phyloP scores from a whole-genome alignment of 2,329 filamentous ascomycete genomes.

The Fusarium bulbicola region DNA sequence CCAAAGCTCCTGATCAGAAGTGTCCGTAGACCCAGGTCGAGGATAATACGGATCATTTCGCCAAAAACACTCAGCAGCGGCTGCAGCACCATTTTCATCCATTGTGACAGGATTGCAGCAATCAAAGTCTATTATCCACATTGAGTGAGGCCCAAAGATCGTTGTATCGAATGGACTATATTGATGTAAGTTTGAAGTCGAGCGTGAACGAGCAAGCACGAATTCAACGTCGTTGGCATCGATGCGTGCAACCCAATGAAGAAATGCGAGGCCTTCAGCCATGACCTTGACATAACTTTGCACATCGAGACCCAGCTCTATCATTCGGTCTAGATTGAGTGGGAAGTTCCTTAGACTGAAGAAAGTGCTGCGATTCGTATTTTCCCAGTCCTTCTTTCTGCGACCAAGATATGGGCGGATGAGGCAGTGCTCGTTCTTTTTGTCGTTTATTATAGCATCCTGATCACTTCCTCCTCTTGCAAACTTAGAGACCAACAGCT shows the following conservation, averaged over 20 bases:
- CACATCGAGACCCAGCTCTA: constrained; percentile 49
- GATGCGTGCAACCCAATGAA: constrained; percentile 58
- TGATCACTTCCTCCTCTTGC: constrained; percentile 3
- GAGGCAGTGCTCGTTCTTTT: constrained; percentile 56
- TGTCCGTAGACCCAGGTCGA: constrained; percentile 42
- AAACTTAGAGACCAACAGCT: constrained; percentile 33
- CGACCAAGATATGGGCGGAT: constrained; percentile 59
- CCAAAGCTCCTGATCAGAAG: constrained; percentile 36
- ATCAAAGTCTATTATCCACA: constrained; percentile 62
- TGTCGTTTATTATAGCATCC: constrained; percentile 26
- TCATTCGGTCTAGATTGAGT: constrained; percentile 60
- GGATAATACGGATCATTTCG: constrained; percentile 63
- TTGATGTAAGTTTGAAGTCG: background rate
- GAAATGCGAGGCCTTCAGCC: constrained; percentile 58
- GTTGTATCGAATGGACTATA: background rate
- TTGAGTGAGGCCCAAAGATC: constrained; percentile 44
- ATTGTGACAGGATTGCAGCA: constrained; percentile 47
- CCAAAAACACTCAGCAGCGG: constrained; percentile 55
- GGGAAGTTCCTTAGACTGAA: constrained; percentile 60
- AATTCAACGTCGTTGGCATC: constrained; percentile 66
- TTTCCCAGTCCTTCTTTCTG: constrained; percentile 18
- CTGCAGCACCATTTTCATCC: constrained; percentile 51
- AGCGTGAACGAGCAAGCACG: constrained; percentile 53
- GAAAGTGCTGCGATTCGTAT: background rate
- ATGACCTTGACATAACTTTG: constrained; percentile 54